Evolutionary conservation across 768 basidiomycete genomes (phyloP).

Genomic region (Dendrothele bispora): DNA sequence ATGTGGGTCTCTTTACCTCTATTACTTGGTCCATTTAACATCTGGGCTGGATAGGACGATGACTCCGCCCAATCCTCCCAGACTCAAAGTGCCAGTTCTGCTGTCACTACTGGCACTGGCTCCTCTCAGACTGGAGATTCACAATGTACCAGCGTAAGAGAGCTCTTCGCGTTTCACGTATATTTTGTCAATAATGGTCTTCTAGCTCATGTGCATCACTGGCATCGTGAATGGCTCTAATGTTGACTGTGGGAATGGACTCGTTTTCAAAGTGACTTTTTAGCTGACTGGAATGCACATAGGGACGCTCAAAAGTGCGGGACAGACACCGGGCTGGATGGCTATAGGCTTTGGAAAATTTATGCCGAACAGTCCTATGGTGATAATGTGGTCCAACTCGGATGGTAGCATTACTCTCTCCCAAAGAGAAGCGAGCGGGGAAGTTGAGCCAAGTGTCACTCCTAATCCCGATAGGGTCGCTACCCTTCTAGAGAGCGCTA

Average conservation of each 20-base stretch:
- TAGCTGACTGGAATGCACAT: background rate
- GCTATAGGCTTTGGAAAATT: constrained; percentile 58
- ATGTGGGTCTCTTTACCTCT: too few species aligned
- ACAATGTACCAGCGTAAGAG: constrained; percentile 22
- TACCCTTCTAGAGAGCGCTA: constrained; percentile 32
- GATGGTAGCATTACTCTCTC: constrained; percentile 65
- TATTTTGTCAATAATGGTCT: background rate
- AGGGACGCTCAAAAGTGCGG: constrained; percentile 53
- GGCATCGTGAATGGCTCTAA: constrained; percentile 45
- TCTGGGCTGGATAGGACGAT: too few species aligned
- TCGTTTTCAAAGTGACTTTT: background rate
- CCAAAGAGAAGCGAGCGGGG: constrained; percentile 53
- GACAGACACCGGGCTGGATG: constrained; percentile 55
- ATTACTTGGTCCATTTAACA: too few species aligned
- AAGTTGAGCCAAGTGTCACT: constrained; percentile 59
- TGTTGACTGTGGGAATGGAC: constrained; percentile 19
- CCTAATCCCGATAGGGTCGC: constrained; percentile 53
- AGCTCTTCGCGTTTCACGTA: background rate
- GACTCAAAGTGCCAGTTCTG: constrained; percentile 1
- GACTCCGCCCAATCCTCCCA: too few species aligned
- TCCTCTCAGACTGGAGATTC: constrained; percentile 32
- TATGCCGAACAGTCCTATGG: constrained; percentile 64
- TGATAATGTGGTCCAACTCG: constrained; percentile 70
- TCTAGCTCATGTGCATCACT: constrained; percentile 41
- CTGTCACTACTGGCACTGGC: too few species aligned